Conservation (phyloP, 345 rosid genomes). For the Lagerstroemia speciosa region DNA sequence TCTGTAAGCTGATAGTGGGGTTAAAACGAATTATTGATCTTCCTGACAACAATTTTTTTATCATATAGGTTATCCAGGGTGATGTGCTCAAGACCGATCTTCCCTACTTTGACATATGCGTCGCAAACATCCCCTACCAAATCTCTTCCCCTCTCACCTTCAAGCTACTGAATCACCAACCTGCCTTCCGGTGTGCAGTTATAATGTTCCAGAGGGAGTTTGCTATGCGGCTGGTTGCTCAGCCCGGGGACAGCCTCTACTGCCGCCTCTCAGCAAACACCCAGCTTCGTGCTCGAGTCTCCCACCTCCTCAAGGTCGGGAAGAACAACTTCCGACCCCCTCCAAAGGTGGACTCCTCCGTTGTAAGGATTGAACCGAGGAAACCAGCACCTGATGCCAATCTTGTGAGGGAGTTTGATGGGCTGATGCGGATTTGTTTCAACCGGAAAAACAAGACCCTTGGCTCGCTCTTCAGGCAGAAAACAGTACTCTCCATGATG, state of each 20-base stretch:
- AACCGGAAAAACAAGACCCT: conserved; percentile 83
- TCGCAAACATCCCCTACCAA: conserved; percentile 88
- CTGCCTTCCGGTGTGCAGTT: conserved; percentile 78
- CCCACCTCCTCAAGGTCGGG: conserved; percentile 87
- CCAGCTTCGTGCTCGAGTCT: conserved; percentile 80
- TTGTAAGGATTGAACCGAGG: conserved; percentile 83
- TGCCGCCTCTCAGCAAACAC: conserved; percentile 81
- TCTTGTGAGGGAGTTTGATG: conserved; percentile 75
- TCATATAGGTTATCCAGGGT: conserved; percentile 69
- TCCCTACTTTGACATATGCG: conserved; percentile 82
- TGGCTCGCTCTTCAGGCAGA: conserved; percentile 70
- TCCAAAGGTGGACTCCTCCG: conserved; percentile 90
- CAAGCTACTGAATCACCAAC: conserved; percentile 67
- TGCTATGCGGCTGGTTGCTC: conserved; percentile 86
- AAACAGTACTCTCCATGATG: conserved; percentile 47
- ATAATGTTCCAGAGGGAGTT: conserved; percentile 94
- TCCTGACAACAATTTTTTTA: no score
- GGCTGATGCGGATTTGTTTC: conserved; percentile 74
- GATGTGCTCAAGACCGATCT: conserved; percentile 85
- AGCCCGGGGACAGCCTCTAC: conserved; percentile 76
- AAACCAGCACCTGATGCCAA: conserved; percentile 59
- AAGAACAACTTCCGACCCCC: conserved; percentile 95
- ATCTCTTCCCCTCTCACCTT: conserved; percentile 87
- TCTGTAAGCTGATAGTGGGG: no score
- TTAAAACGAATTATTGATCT: background rate